Base-by-base conservation (phyloP, 495 filamentous ascomycete species). In the Usnea hakonensis region DNA sequence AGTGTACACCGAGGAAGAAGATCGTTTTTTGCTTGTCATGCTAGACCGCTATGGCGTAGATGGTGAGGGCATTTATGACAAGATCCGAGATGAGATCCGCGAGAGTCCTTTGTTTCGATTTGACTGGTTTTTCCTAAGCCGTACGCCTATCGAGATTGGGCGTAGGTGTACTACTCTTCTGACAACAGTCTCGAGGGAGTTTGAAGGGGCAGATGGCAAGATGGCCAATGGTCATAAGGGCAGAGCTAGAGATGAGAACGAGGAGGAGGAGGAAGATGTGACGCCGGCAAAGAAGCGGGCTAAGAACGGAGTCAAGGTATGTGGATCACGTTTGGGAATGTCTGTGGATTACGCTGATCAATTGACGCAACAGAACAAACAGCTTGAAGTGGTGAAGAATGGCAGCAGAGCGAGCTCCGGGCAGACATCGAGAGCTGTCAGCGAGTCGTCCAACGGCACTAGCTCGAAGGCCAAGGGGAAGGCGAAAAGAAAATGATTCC, bases 1-100 rank as follows among this genome's bases (percentile, higher is more conserved):
- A 77, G 91, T 97, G 8, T 99, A 99, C 70, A 97, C 94, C 0
- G 95, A 97, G 70, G 95, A 99, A 70, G 95, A 99, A 74, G 95
- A 99, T 69, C 85, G 95, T 14, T 99, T 99, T 76, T 78, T 99
- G 55, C 79, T 99, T 35, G 92, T 97, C 41, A 88, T 96, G 76
- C 75, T 99, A 4, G 91, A 99, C 72, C 87, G 85, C 73, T 89
- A 88, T 68, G 95, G 95, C 23, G 83, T 97, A 16, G 90, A 95
- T 58, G 87, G 87, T 3, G 91, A 94, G 68, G 83, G 84, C 35
- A 82, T 95, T 57, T 90, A 90, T 67, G 90, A 95, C 64, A 85
- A 83, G 69, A 93, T 96, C 66, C 84, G 91, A 19, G 90, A 94
- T 61, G 90, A 93, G 69, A 95, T 99, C 64, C 86, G 94, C 11